A percentile compares a stretch with the other conserved stretches of the same genome.
Conservation (phyloP, 805 yeast species). For the Schizosaccharomyces osmophilus region DNA sequence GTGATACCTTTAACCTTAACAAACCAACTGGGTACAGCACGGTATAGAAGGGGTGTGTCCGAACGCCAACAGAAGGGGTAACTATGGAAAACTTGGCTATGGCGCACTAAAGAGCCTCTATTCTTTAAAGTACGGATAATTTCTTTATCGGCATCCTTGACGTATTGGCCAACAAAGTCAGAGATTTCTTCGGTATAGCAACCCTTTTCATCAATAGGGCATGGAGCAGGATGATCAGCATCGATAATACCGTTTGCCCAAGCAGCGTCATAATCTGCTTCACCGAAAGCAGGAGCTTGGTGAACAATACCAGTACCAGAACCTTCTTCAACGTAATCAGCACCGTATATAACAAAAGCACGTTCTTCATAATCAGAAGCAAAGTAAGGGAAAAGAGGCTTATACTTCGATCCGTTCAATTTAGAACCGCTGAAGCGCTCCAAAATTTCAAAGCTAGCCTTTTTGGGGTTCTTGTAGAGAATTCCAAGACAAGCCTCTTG, state of each 20-base stretch:
- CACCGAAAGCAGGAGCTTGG: slow-evolving; percentile 98
- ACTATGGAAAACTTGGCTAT: slow-evolving; percentile 74
- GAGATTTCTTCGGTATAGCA: slow-evolving; percentile 50
- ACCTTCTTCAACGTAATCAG: slow-evolving; percentile 68
- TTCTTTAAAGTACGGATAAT: slow-evolving; percentile 69
- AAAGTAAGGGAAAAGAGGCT: slow-evolving; percentile 66
- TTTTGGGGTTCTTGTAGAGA: slow-evolving; percentile 81
- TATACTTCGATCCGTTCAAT: slow-evolving; percentile 54
- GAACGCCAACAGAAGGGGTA: slow-evolving; percentile 99
- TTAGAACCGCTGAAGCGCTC: slow-evolving; percentile 61
- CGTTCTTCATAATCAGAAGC: slow-evolving; percentile 45
- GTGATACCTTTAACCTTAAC: slow-evolving; percentile 69
- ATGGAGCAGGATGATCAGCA: slow-evolving; percentile 54
- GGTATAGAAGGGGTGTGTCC: slow-evolving; percentile 86
- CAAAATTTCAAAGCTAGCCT: slow-evolving; percentile 63
- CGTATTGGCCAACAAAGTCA: slow-evolving; percentile 60
- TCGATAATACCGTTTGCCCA: slow-evolving; percentile 47
- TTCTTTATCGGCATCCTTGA: slow-evolving; percentile 82
- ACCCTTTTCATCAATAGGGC: slow-evolving; percentile 88
- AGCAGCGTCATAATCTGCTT: slow-evolving; percentile 79
- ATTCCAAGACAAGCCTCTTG: slow-evolving; percentile 62
- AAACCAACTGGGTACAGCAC: slow-evolving; percentile 97
- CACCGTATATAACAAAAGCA: slow-evolving; percentile 64
- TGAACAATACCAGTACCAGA: slow-evolving; percentile 99
- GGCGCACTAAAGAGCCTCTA: slow-evolving; percentile 46